Evolutionary conservation across 1,284 basidiomycete species (phyloP).

Genomic region (Moesziomyces globuligerus): DNA sequence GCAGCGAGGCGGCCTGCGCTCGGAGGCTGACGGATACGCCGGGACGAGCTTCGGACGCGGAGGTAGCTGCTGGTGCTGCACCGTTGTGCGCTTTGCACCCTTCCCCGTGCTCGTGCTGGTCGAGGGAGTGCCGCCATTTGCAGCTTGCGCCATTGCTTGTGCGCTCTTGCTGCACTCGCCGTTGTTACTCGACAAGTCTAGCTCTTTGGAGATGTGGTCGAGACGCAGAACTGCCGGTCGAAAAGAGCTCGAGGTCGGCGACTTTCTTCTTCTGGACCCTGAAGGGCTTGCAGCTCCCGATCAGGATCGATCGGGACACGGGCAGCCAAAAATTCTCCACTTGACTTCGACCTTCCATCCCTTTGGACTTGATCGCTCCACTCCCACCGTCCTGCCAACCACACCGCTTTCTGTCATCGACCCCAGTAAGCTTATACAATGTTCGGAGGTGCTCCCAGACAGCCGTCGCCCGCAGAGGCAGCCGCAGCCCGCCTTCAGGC

Average conservation of each 20-base stretch:
- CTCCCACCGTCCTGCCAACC: not conserved
- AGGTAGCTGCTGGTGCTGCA: conserved; percentile 36
- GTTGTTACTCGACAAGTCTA: conserved; percentile 13
- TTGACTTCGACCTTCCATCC: not conserved
- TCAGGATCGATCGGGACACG: not conserved
- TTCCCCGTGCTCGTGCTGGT: not conserved
- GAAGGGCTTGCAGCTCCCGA: not conserved
- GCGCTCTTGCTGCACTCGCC: conserved; percentile 8
- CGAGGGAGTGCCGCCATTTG: too few relatives aligned
- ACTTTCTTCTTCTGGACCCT: conserved; percentile 21
- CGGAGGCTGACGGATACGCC: conserved; percentile 24
- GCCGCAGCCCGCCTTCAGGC: conserved; percentile 35
- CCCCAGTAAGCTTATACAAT: conserved; percentile 10
- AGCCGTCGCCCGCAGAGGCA: conserved; percentile 29
- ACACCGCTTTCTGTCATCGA: not conserved
- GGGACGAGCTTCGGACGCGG: conserved; percentile 31
- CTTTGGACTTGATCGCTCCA: not conserved
- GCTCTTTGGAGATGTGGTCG: not conserved
- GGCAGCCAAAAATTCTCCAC: conserved; percentile 9
- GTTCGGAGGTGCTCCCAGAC: conserved; percentile 47
- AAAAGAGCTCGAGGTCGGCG: conserved; percentile 3
- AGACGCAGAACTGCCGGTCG: not conserved
- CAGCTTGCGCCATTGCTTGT: not conserved
- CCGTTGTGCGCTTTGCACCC: conserved; percentile 14
- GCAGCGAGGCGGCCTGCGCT: not conserved